Evolutionary conservation across 257 asterid genomes (phyloP), one percentile per base, ranked within the genome.

Genomic region (Nicotiana undulata): DNA sequence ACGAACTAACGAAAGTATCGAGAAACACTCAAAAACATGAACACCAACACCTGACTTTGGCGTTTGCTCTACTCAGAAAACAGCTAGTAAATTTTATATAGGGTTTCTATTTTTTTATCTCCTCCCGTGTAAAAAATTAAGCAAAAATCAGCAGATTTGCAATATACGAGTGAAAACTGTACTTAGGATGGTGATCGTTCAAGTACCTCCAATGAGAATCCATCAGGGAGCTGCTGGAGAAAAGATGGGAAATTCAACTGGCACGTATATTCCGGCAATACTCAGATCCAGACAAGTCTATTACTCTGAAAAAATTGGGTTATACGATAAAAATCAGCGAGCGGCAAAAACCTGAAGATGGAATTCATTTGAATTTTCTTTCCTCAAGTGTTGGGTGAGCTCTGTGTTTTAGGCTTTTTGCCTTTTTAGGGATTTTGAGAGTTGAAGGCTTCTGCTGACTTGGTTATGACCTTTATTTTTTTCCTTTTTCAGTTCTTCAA

Each of bases 181-280:
- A 29, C 32, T 29, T 29, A 74, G 4, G 22, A 4, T 6, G 40
- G 40, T 26, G 61, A 74, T 31, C 8, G 24, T 31, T 65, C 13
- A 65, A 65, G 52, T 74, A 74, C 79, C 79, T 74, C 79, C 79
- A 49, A 26, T 32, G 79, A 51, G 79, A 49, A 49, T 74, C 79
- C 79, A 74, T 74, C 40, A 26, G 37, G 16, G 5, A 49, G 79
- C 58, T 74, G 61, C 59, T 9, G 13, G 28, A 46, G 24, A 24
- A 64, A 74, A 44, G 1, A 22, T 13, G 59, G 31, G 20, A 22
- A 70, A 74, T 26, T 74, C 78, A 49, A 49, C 61, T 3, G 37
- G 11, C n/a, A 37, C n/a, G 3, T 68, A 37, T 24, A 34, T 68
- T 9, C 18, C 11, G n/a, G 76, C 31, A 26, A 37, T 1, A 68